Evolutionary conservation across 1,284 basidiomycete genomes (phyloP), one percentile per base, ranked within the genome.

Genomic region (Sparassis latifolia): DNA sequence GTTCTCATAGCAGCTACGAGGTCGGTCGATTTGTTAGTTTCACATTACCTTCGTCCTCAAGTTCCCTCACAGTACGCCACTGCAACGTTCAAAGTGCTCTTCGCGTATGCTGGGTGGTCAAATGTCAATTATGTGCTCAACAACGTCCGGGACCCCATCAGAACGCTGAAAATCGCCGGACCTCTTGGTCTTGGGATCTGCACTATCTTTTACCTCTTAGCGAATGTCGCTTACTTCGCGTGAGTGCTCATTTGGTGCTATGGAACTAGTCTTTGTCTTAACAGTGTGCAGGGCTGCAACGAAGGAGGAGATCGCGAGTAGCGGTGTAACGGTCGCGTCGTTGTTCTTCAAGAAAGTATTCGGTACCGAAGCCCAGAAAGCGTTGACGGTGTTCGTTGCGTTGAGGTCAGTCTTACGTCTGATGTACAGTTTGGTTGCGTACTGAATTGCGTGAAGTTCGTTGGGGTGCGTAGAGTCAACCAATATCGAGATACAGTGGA

Each of bases 161-260:
- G 74, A 38, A 87, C 85, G 1, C 76, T 88, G 60, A 86, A 81
- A 62, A 70, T 76, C 9, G 85, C 84, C 0, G 83, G 79, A 5
- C 83, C 85, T 2, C 63, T 86, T 28, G 84, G 82, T 0, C 75
- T 86, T 65, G 52, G 70, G 4, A 70, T 73, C 32, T 79, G 83
- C 9, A 72, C 78, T 0, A 58, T 72, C 0, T 69, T 80, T 2
- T 88, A 86, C 55, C 49, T 86, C 20, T 69, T 76, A n/a, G 76
- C 85, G 46, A 87, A 87, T 56, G 58, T 86, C 12, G 79, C 83
- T 4, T 88, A 86, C 64, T 85, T 86, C 58, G 75, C 80, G 83
- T 84, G 29, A 37, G 35, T 12, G 6, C 12, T 12, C 6, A 12
- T 37, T 37, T 37, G 20, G 20, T 20, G 20, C 20, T 20, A 20